Base-by-base conservation (phyloP, 176 grass and related monocot species). In the Carex myosuroides region DNA sequence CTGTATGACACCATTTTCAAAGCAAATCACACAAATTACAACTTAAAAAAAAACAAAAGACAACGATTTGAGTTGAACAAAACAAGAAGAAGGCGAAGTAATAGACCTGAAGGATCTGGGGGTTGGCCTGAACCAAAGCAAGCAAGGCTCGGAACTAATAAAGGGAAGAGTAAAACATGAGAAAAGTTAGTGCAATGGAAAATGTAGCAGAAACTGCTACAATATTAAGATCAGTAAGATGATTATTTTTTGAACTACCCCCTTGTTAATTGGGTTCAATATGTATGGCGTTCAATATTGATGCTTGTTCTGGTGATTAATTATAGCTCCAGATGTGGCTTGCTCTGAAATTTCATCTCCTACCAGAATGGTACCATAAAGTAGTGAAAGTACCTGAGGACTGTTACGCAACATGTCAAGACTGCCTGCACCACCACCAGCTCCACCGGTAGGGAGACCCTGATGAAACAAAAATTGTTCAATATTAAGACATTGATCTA, bases 61-160 rank as follows among this genome's bases (percentile, higher is more conserved):
- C 6, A 39, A 0, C 13, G 52, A 48, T 20, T 66, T 70, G 56
- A 74, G 50, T 50, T 69, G 78, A 9, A 29, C 17, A 33, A 53
- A 53, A 87, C 67, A 79, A 82, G 18, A 79, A 82, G 18, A 10
- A 76, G 12, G 16, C 1, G 64, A 56, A 14, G 18, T 66, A 63
- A 50, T 26, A 84, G 26, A 97, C 94, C 94, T 97, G 94, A 69
- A 97, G 74, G 78, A 97, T 97, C 84, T 97, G 94, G 82, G 94
- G 94, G 86, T 97, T 97, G 13, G 94, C 84, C 88, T 97, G 94
- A 72, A 97, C 91, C 89, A 97, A 79, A 61, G 86, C 82, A 78
- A 94, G 88, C 78, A 97, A 73, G 54, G 94, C 91, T 88, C 92
- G 94, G 85, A 97, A 94, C 94, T 97, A 86, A 58, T 20, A 35